Base-by-base conservation (phyloP, 495 filamentous ascomycete species). In the Penicillium tannophilum region DNA sequence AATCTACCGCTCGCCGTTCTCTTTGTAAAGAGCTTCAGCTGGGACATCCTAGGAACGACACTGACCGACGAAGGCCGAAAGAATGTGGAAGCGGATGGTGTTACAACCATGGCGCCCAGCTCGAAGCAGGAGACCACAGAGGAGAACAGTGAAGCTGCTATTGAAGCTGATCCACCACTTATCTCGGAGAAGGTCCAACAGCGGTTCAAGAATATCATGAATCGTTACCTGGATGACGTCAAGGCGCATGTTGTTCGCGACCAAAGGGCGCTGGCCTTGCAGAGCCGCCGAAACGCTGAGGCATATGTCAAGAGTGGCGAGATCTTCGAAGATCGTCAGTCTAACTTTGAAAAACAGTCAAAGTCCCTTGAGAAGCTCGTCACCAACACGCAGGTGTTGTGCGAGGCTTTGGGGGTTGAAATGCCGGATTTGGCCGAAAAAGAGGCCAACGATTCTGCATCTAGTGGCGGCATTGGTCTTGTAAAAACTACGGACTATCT, bases 231-330 rank as follows among this genome's bases (percentile, higher is more conserved):
- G 60, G 92, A 97, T 54, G 93, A 96, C 66, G 90, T 97, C 70
- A 97, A 94, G 72, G 73, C 81, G 6, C 94, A 98, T 72, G 82
- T 99, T 26, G 70, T 94, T 46, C 88, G 89, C 6, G 93, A 98
- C 63, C 94, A 99, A 67, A 91, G 93, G 72, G 86, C 87, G 7
- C 86, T 98, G 36, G 81, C 83, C 56, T 80, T 78, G 24, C 94
- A 99, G 73, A 90, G 87, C 48, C 89, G 91, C 57, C 92, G 93
- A 49, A 97, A 99, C 77, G 92, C 95, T 3, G 94, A 99, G 71
- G 94, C 93, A 6, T 99, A 99, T 68, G 91, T 99, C 62, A 97
- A 96, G 68, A 98, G 95, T 43, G 94, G 94, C 14, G 94, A 99
- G 66, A 93, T 99, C 44, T 99, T 99, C 62, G 94, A 99, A 69